phyloP scores from a whole-genome alignment of 2,329 filamentous ascomycete species.

The Pseudogymnoascus sp. region DNA sequence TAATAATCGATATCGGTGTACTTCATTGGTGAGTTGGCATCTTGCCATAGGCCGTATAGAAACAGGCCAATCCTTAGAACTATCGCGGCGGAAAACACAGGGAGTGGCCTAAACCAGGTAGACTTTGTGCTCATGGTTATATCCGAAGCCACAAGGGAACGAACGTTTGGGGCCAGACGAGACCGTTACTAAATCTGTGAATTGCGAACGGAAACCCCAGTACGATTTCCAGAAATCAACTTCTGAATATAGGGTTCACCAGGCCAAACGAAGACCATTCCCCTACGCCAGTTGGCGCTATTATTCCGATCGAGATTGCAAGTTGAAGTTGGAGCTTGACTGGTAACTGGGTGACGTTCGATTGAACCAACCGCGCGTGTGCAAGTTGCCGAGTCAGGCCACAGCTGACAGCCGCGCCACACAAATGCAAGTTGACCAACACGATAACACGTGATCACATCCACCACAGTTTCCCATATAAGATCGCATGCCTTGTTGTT shows the following conservation, averaged over 20 bases:
- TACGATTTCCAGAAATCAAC: neutral
- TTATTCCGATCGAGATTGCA: neutral
- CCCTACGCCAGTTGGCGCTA: neutral
- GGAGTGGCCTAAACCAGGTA: slow-evolving; percentile 26
- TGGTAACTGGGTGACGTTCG: neutral
- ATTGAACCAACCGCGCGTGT: neutral
- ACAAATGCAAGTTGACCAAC: neutral
- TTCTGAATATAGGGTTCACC: neutral
- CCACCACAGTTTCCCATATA: neutral
- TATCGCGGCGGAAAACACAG: slow-evolving; percentile 50
- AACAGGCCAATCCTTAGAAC: slow-evolving; percentile 66
- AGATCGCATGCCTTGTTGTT: neutral
- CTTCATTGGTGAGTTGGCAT: slow-evolving; percentile 83
- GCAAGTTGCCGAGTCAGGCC: neutral
- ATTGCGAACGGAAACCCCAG: neutral
- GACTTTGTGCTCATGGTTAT: neutral
- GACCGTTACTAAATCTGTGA: neutral
- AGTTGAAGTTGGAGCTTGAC: neutral
- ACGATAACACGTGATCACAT: neutral
- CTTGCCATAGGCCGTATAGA: slow-evolving; percentile 86
- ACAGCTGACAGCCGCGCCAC: neutral
- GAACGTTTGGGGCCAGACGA: neutral
- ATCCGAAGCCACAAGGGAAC: neutral
- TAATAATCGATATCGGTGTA: slow-evolving; percentile 99
- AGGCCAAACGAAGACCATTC: neutral